phyloP scores from a whole-genome alignment of 768 basidiomycete species.

The Lentinula detonsa region DNA sequence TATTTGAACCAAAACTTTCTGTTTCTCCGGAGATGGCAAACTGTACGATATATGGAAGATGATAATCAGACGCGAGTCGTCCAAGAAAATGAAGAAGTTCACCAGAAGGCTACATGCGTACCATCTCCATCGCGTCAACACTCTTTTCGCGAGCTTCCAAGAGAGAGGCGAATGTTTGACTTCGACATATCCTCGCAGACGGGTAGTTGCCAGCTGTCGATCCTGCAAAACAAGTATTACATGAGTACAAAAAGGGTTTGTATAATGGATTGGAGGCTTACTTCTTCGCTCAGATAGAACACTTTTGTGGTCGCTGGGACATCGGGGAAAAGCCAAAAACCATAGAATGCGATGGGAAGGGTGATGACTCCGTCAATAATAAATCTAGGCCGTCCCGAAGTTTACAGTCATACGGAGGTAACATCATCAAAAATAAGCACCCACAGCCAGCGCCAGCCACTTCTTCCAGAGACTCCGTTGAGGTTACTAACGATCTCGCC shows the following conservation, averaged over 20 bases:
- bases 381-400: slow-evolving; percentile 30
- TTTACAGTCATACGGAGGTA: no score
- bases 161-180: slow-evolving; percentile 34
- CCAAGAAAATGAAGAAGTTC: slow-evolving; percentile 11
- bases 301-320: slow-evolving; percentile 58
- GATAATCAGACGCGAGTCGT: neutral
- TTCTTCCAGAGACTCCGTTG: slow-evolving; percentile 44
- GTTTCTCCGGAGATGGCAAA: slow-evolving; percentile 64
- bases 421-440: slow-evolving; percentile 11
- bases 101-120: slow-evolving; percentile 64
- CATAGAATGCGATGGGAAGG: slow-evolving; percentile 64
- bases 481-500: slow-evolving; percentile 34
- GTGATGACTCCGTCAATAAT: slow-evolving; percentile 70
- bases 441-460: slow-evolving; percentile 67
- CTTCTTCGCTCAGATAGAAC: slow-evolving; percentile 58
- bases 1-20: slow-evolving; percentile 65
- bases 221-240: slow-evolving; percentile 33
- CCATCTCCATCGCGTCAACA: slow-evolving; percentile 60
- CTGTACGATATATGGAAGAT: slow-evolving; percentile 20
- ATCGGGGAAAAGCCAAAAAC: slow-evolving; percentile 70
- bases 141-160: slow-evolving; percentile 38
- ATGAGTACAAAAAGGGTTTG: neutral
- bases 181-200: slow-evolving; percentile 37
- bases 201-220: slow-evolving; percentile 43
- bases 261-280: slow-evolving; percentile 17